These are phyloP conservation scores for Rosa chinensis DNA, from an alignment of 306 rosid species.

Conservation along the genomic window DNA sequence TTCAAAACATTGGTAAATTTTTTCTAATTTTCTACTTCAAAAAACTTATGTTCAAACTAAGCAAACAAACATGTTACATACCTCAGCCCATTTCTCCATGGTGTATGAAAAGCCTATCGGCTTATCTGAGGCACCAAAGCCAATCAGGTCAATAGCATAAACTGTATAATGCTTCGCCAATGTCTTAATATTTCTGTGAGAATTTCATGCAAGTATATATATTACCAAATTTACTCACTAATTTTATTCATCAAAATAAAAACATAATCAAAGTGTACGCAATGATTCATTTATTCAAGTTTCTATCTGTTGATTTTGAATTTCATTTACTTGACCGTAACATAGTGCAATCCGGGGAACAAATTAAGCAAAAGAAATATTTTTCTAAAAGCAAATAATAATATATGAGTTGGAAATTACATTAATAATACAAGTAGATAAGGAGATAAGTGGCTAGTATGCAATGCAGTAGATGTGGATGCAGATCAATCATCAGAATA, in stretches of 20 bases:
- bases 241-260: background rate
- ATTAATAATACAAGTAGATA: background rate
- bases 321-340: background rate
- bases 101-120: slow-evolving; percentile 73
- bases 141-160: slow-evolving; percentile 93
- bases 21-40: background rate
- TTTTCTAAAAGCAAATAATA: background rate
- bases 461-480: background rate
- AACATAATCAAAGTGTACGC: background rate
- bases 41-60: background rate
- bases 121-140: slow-evolving; percentile 93
- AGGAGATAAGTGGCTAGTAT: slow-evolving; percentile 18
- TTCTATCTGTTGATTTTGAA: background rate
- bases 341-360: background rate
- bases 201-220: background rate
- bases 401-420: background rate
- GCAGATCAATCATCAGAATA: background rate
- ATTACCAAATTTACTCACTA: no score
- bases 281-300: background rate
- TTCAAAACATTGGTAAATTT: background rate
- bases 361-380: background rate
- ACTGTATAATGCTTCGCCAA: slow-evolving; percentile 60
- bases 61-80: slow-evolving; percentile 6
- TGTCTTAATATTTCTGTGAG: slow-evolving; percentile 67
- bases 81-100: slow-evolving; percentile 95